Percentiles rank a stretch among this genome's conserved stretches.
Evolutionary conservation across 163 green algal species (phyloP).

Genomic region (Chlorella variabilis): DNA sequence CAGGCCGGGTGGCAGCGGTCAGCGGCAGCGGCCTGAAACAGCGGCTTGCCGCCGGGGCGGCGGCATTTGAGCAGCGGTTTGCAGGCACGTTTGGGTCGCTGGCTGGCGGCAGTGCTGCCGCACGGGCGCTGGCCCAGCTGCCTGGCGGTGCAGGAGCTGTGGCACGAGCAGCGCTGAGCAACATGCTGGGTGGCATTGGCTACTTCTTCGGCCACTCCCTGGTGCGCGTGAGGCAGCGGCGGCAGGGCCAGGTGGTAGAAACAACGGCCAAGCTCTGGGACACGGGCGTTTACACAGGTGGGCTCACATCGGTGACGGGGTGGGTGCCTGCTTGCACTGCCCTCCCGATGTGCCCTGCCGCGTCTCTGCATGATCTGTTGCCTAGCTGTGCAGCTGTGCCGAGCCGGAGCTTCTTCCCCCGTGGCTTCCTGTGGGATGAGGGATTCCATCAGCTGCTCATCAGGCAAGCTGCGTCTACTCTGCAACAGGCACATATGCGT

Average conservation of each 20-base stretch:
- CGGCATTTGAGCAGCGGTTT: slow-evolving; percentile 68
- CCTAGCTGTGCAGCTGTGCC: slow-evolving; percentile 65
- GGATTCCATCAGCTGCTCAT: slow-evolving; percentile 97
- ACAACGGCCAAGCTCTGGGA: slow-evolving; percentile 53
- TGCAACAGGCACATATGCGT: not conserved
- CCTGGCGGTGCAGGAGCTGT: slow-evolving; percentile 5
- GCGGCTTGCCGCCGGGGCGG: slow-evolving; percentile 45
- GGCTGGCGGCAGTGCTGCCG: not conserved
- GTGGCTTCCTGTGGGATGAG: slow-evolving; percentile 98
- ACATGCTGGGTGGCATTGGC: slow-evolving; percentile 91
- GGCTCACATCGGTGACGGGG: no score
- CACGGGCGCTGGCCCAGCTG: not conserved
- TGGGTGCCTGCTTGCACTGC: not conserved
- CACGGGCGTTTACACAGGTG: slow-evolving; percentile 77
- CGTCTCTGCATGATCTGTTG: not conserved
- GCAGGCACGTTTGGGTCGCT: slow-evolving; percentile 50
- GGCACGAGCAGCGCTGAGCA: slow-evolving; percentile 82
- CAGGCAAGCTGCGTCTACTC: not conserved
- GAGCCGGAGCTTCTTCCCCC: slow-evolving; percentile 91
- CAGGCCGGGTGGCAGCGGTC: not conserved
- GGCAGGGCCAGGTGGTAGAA: not conserved
- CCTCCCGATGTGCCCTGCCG: no score
- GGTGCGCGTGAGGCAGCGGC: slow-evolving; percentile 49
- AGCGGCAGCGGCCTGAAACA: slow-evolving; percentile 36
- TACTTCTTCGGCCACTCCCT: slow-evolving; percentile 92